Percentiles rank a stretch among this genome's conserved stretches.
Conservation (phyloP, 2,329 filamentous ascomycete species). For the Orbilia javanica region DNA sequence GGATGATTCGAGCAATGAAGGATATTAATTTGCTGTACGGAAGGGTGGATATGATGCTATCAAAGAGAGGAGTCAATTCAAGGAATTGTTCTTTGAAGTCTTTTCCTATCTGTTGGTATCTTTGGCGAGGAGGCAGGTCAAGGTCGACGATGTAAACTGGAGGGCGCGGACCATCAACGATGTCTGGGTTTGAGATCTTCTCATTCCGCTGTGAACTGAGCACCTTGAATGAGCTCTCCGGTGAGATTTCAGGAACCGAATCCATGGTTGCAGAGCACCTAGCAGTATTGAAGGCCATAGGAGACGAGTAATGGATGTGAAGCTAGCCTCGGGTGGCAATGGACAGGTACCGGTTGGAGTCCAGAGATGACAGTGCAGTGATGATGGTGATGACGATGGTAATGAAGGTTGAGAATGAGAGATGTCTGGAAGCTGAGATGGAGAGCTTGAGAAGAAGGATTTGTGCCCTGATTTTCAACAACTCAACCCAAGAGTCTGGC, state of each 20-base stretch:
- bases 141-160: constrained; percentile 37
- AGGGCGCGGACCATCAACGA: not conserved
- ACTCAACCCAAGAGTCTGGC: not conserved
- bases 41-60: constrained; percentile 26
- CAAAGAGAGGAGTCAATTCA: constrained; percentile 28
- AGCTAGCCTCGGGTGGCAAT: not conserved
- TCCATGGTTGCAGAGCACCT: not conserved
- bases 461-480: not conserved
- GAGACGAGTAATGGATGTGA: not conserved
- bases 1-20: constrained; percentile 66
- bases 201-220: not conserved
- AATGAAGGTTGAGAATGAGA: too few species aligned
- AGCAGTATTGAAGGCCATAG: not conserved
- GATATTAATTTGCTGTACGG: constrained; percentile 61
- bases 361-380: not conserved
- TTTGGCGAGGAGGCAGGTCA: constrained; percentile 46
- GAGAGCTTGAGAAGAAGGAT: not conserved
- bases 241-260: not conserved
- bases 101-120: constrained; percentile 48
- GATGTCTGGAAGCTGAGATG: not conserved
- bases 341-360: not conserved
- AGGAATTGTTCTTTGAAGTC: constrained; percentile 37
- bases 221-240: constrained; percentile 1
- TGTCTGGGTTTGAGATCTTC: not conserved
- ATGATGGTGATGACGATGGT: too few species aligned